Base-by-base conservation (phyloP, 768 basidiomycete species). In the Ramaria sp. region DNA sequence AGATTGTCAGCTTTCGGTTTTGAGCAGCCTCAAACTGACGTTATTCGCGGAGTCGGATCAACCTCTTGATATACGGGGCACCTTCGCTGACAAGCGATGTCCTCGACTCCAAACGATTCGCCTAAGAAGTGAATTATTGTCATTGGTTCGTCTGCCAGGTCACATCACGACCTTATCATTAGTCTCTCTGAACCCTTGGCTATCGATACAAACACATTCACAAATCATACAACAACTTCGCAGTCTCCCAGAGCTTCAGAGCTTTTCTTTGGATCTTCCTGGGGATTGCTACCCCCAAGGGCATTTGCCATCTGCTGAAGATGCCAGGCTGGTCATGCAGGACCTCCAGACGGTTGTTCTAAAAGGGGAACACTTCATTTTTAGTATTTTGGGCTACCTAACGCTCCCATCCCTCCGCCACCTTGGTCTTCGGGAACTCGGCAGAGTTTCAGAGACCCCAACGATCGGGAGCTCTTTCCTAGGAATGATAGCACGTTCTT, bases 401-500 rank as follows among this genome's bases (percentile, higher is more conserved):
- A 47, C 45, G 5, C 25, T 47, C 16, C 45, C 45, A 10, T 47
- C 45, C 18, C 45, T 47, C 45, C 22, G 45, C 24, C 25, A 16
- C n/a, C 20, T 47, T 47, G 20, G 22, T 25, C 24, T 47, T 6
- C 45, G 45, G 8, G 45, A 25, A 27, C 25, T 8, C 15, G 25
- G 45, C 22, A 30, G n/a, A 16, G 9, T 10, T 22, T 30, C 45
- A 16, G 24, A 47, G 28, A 47, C 45, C 8, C 22, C 25, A 28
- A 47, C 22, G 7, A 24, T 47, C 9, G 45, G 45, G 25, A 15
- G 8, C 15, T 30, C 10, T n/a, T 30, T 47, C 28, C 15, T 27
- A 6, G 28, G n/a, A 30, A 47, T 47, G 45, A 27, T 47, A 27
- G 45, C 16, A 30, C 45, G 22, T 5, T 47, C 64, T 16, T 62